Evolutionary conservation across 805 yeast species (phyloP), one percentile per base, ranked within the genome.

Genomic region (Yarrowia divulgata): DNA sequence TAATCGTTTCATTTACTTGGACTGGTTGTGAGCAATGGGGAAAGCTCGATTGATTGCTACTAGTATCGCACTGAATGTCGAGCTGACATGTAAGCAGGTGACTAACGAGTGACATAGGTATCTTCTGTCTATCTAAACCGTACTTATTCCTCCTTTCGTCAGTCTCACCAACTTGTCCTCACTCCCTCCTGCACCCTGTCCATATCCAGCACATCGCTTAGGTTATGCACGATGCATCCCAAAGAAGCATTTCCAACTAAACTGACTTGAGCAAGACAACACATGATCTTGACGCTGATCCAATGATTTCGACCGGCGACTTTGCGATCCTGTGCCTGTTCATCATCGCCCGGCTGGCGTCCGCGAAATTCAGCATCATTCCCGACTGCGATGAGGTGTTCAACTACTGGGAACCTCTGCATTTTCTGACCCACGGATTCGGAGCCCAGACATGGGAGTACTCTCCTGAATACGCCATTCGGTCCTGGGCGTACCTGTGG

Each of bases 391-490:
- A 94, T 77, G 98, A 94, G 77, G 88, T 85, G 0, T 94, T 86
- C 84, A 94, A 94, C 76, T 94, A 91, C 79, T 93, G 97, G 94
- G 98, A 94, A 72, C 97, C 98, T 0, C 80, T 94, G 70, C 93
- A 94, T 76, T 82, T 89, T 66, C 73, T 93, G 43, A 78, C 89
- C 0, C 84, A 97, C 72, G 90, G 89, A 2, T 91, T 92, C 77
- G 98, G 98, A 1, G 90, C 93, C 73, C 93, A 93, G 77, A 93
- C 98, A 0, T 93, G 98, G 98, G 98, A 93, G 76, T 94, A 93
- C 77, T 91, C 97, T 0, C 97, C 98, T 0, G 90, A 84, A 68
- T 91, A 85, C 74, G 91, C 97, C 18, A 91, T 93, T 68, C 80
- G 98, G 72, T 91, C 97, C 1, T 94, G 95, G 87, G 84, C 90